Conservation (phyloP, 495 filamentous ascomycete genomes). For the Daldinia grandis region DNA sequence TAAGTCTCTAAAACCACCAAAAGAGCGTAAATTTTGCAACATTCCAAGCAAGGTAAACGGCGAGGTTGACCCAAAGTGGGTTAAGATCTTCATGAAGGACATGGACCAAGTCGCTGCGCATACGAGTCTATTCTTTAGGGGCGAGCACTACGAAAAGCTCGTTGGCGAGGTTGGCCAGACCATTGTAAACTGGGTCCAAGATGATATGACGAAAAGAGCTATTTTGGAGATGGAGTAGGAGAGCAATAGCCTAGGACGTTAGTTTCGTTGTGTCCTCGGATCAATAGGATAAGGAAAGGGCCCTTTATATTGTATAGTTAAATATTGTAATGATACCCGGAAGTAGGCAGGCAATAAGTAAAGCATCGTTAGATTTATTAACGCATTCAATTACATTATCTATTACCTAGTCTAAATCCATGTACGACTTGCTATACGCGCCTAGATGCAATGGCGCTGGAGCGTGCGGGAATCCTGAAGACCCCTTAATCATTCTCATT, state of each 20-base stretch:
- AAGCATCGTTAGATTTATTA: not conserved
- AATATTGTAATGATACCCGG: conserved; percentile 3
- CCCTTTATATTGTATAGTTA: not conserved
- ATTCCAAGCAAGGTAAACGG: conserved; percentile 63
- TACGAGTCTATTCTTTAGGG: conserved; percentile 79
- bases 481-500: not conserved
- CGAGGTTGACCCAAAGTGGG: conserved; percentile 71
- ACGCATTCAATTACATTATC: not conserved
- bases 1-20: conserved; percentile 51
- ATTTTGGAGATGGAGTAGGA: conserved; percentile 41
- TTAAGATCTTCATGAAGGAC: conserved; percentile 77
- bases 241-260: not conserved
- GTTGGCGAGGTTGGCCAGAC: conserved; percentile 76
- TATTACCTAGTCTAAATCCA: conserved; percentile 20
- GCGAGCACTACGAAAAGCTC: conserved; percentile 74
- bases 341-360: not conserved
- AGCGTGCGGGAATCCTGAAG: not conserved
- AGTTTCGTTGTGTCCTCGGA: not conserved
- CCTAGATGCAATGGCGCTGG: conserved; percentile 7
- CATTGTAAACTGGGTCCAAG: conserved; percentile 77
- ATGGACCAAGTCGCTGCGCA: conserved; percentile 89
- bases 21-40: conserved; percentile 80
- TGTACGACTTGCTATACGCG: conserved; percentile 9
- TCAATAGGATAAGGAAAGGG: not conserved
- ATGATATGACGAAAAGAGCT: conserved; percentile 54